A percentile compares a stretch with the other conserved stretches of the same genome.
Conservation (phyloP, 2,329 filamentous ascomycete genomes). For the Raffaelea ambrosiae region DNA sequence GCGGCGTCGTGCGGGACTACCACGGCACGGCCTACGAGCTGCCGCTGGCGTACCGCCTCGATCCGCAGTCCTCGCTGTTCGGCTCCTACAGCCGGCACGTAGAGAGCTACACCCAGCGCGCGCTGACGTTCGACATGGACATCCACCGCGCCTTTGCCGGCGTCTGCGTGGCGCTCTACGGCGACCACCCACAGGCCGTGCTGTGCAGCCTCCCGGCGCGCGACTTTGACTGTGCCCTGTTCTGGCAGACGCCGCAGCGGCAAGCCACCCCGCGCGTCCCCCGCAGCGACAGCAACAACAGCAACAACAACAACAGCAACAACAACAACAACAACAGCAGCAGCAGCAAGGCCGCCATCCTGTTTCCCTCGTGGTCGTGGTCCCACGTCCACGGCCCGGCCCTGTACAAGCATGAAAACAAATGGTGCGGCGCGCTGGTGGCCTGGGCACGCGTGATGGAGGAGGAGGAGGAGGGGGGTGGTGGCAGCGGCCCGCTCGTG, state of each 20-base stretch:
- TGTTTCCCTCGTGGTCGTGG: too few species aligned
- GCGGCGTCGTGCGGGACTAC: background rate
- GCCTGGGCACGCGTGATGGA: too few species aligned
- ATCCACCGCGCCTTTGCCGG: conserved; percentile 1
- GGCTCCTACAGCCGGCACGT: background rate
- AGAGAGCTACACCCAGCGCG: background rate
- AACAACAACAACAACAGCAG: too few species aligned
- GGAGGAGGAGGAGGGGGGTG: too few species aligned
- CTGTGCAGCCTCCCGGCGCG: background rate
- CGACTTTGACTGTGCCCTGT: background rate
- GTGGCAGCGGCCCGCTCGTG: too few species aligned
- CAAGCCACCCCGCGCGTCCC: background rate
- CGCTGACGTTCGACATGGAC: background rate
- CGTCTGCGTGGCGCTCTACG: background rate
- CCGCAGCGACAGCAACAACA: background rate
- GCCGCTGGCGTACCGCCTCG: background rate
- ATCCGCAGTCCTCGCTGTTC: background rate
- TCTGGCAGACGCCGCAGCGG: conserved; percentile 3
- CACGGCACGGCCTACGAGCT: background rate
- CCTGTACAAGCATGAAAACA: too few species aligned
- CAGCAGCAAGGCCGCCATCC: too few species aligned
- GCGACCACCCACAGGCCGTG: background rate
- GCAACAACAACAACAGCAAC: too few species aligned
- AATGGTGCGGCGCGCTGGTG: too few species aligned
- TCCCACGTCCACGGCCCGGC: too few species aligned